Conservation (phyloP, 176 grass and related monocot genomes). For the Oryza rufipogon region DNA sequence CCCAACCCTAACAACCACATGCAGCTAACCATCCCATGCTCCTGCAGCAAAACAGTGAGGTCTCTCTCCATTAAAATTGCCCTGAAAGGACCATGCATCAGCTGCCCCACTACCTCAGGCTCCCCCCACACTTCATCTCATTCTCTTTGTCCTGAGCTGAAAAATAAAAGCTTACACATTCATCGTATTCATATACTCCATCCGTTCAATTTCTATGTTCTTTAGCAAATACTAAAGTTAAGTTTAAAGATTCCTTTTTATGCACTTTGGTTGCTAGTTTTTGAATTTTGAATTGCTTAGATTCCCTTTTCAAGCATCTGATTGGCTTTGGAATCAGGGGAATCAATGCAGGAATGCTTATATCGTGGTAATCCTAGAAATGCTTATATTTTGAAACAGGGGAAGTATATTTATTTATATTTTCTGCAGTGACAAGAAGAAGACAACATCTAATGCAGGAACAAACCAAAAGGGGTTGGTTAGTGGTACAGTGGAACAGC, state of each 20-base stretch:
- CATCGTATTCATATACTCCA: neutral
- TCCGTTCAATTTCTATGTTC: too few species aligned
- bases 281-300: too few species aligned
- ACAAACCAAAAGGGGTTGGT: constrained; percentile 29
- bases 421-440: constrained; percentile 29
- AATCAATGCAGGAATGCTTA: too few species aligned
- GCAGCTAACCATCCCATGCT: neutral
- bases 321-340: too few species aligned
- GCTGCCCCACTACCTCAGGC: constrained; percentile 51
- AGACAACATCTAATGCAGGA: constrained; percentile 32
- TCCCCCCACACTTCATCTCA: neutral
- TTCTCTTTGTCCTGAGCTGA: constrained; percentile 37
- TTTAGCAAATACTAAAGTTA: too few species aligned
- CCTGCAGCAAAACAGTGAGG: neutral
- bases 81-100: constrained; percentile 35
- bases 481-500: constrained; percentile 27
- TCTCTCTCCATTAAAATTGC: neutral
- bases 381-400: too few species aligned
- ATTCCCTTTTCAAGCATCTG: too few species aligned
- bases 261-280: too few species aligned
- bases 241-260: too few species aligned
- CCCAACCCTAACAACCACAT: constrained; percentile 47
- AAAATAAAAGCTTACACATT: constrained; percentile 11
- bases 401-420: neutral
- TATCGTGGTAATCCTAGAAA: too few species aligned